Conservation (phyloP, 139 green algal genomes). For the Pleodorina starrii region DNA sequence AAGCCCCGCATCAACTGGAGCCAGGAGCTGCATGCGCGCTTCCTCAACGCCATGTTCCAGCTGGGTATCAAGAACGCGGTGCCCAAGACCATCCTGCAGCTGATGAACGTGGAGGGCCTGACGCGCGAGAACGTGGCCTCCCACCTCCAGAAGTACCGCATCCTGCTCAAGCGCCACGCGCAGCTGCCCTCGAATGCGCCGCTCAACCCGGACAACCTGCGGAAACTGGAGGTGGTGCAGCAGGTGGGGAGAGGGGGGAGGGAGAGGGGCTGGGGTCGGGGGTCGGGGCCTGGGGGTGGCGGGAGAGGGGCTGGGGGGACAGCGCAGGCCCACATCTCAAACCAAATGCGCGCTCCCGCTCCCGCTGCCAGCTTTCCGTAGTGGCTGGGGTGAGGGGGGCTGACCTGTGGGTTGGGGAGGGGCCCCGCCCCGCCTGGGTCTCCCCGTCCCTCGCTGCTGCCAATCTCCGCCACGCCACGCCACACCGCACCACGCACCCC, state of each 20-base stretch:
- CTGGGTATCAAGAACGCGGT: constrained; percentile 70
- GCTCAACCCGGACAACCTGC: constrained; percentile 37
- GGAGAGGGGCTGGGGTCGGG: not conserved
- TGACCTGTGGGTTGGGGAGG: no score
- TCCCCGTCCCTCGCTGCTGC: no score
- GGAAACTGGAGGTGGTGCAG: constrained; percentile 40
- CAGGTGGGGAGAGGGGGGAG: constrained; percentile 10
- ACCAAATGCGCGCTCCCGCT: no score
- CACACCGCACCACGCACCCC: no score
- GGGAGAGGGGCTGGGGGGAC: no score
- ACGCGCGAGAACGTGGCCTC: constrained; percentile 93
- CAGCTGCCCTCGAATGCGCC: constrained; percentile 51
- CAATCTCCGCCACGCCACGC: no score
- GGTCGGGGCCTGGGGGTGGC: no score
- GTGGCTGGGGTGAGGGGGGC: no score
- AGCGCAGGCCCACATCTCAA: no score
- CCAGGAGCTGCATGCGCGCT: constrained; percentile 81
- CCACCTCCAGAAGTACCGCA: constrained; percentile 94
- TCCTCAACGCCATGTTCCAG: constrained; percentile 77
- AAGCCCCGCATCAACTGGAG: constrained; percentile 81
- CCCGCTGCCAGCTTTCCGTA: no score
- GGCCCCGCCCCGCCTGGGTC: no score
- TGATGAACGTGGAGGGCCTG: constrained; percentile 97
- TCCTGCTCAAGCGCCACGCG: constrained; percentile 72
- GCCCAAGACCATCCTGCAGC: constrained; percentile 69